Conservation (phyloP, 176 grass and related monocot genomes). For the Oryza meyeriana region DNA sequence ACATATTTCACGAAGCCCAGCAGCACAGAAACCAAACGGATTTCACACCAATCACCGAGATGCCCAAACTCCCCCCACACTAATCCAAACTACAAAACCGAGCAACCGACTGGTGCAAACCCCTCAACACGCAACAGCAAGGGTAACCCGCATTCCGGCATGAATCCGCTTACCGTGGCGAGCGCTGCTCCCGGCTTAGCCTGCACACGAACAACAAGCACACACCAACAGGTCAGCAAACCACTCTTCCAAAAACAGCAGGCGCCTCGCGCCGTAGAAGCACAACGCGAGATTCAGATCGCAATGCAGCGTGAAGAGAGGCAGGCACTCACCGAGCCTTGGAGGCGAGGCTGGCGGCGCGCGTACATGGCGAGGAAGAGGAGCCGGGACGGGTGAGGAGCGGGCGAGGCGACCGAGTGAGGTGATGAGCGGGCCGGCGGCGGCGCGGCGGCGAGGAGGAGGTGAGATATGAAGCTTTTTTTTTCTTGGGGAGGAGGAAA, state of each 20-base stretch:
- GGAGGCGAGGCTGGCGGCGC: slow-evolving; percentile 66
- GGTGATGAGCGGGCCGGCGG: not conserved
- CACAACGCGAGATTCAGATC: not conserved
- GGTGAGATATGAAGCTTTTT: not conserved
- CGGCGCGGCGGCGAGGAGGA: not conserved
- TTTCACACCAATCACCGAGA: not conserved
- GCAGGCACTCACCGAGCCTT: slow-evolving; percentile 59
- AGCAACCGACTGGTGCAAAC: not conserved
- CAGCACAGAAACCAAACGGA: not conserved
- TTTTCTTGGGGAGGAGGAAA: slow-evolving; percentile 40
- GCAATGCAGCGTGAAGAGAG: not conserved
- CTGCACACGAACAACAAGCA: slow-evolving; percentile 39
- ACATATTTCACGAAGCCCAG: not conserved
- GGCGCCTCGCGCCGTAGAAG: no score
- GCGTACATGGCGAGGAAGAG: slow-evolving; percentile 55
- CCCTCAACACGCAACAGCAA: not conserved
- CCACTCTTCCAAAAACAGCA: not conserved
- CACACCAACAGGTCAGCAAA: slow-evolving; percentile 14
- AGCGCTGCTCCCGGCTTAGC: slow-evolving; percentile 56
- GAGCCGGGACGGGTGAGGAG: not conserved
- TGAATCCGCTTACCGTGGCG: slow-evolving; percentile 54
- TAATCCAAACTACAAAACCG: not conserved
- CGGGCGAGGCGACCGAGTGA: not conserved
- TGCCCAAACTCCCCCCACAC: not conserved
- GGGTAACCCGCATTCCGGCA: not conserved